Evolutionary conservation across 2,329 filamentous ascomycete genomes (phyloP), one percentile per base, ranked within the genome.

Genomic region (Epichloe gansuensis): DNA sequence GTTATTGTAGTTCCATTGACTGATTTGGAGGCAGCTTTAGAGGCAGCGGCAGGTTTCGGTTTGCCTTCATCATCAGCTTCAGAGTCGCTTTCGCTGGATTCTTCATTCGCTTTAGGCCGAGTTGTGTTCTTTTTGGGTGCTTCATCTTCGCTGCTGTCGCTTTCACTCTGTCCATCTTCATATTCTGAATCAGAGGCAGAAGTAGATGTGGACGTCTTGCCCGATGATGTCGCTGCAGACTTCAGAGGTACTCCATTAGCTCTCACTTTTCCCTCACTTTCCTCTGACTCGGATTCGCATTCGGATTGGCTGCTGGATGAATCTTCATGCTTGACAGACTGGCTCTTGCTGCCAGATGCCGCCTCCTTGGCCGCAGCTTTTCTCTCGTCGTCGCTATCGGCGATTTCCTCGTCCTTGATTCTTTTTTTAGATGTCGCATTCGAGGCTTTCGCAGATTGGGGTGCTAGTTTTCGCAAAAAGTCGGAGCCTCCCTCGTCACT

Each of bases 351-450:
- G 36, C 43, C 34, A 27, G 53, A 42, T n/a, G 52, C 49, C 39
- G n/a, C 23, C 3, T 54, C 58, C 36, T 62, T 64, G 35, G 60
- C 55, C 17, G 61, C 55, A 39, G 63, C 56, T 46, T 61, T 62
- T 51, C 65, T 65, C 54, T 71, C 69, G 58, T 58, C 65, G 57
- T 72, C 68, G 58, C 69, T 72, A 52, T 72, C 69, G 59, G 68
- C 68, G 53, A 72, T 70, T 55, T 71, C 69, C 23, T 68, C 65
- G 43, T 64, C 54, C 56, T 66, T 65, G 61, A 56, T 61, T 53
- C 60, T 51, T 60, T 57, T 57, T 52, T 61, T 63, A 51, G 63
- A 38, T 53, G 56, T 45, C 47, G 49, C 8, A n/a, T 54, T 47
- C 40, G 51, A 42, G 39, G 54, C 55, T 17, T 54, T 57, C 15